A percentile compares a stretch with the other conserved stretches of the same genome.
These are phyloP conservation scores for Fusarium floridanum DNA, from an alignment of 2,329 filamentous ascomycete genomes.

Conservation along the genomic window DNA sequence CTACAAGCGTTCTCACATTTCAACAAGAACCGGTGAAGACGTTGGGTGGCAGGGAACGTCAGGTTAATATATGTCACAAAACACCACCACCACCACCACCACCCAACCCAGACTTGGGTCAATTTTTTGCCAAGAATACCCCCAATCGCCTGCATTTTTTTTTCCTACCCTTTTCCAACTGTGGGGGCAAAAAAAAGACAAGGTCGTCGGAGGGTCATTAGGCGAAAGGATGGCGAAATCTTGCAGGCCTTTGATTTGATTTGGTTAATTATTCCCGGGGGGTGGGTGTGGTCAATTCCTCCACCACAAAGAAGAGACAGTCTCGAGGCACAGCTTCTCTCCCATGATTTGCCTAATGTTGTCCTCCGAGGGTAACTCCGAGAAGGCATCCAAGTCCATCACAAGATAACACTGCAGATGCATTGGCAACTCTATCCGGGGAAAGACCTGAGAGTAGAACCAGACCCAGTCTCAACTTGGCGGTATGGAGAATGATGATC, in stretches of 20 bases:
- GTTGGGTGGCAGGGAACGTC: not conserved
- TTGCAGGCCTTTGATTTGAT: conserved; percentile 6
- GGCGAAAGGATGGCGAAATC: conserved; percentile 25
- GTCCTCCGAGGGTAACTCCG: not conserved
- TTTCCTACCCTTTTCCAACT: not conserved
- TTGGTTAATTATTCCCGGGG: conserved; percentile 3
- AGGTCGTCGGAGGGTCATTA: not conserved
- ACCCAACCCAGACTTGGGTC: not conserved
- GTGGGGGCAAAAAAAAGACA: conserved; percentile 28
- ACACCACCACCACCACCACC: not conserved
- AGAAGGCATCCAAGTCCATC: not conserved
- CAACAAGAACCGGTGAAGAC: not conserved
- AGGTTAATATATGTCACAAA: conserved; percentile 34
- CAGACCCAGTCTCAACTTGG: not conserved
- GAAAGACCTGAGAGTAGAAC: not conserved
- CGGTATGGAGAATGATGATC: not conserved
- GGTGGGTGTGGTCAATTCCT: not conserved
- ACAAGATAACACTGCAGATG: not conserved
- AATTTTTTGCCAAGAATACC: conserved; percentile 24
- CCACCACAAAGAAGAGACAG: not conserved
- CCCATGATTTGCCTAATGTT: too few relatives aligned
- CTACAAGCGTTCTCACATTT: not conserved
- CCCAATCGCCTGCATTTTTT: conserved; percentile 19
- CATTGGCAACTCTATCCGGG: not conserved
- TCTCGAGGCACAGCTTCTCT: not conserved